Conservation (phyloP, 768 basidiomycete genomes). For the Auricularia sp. region DNA sequence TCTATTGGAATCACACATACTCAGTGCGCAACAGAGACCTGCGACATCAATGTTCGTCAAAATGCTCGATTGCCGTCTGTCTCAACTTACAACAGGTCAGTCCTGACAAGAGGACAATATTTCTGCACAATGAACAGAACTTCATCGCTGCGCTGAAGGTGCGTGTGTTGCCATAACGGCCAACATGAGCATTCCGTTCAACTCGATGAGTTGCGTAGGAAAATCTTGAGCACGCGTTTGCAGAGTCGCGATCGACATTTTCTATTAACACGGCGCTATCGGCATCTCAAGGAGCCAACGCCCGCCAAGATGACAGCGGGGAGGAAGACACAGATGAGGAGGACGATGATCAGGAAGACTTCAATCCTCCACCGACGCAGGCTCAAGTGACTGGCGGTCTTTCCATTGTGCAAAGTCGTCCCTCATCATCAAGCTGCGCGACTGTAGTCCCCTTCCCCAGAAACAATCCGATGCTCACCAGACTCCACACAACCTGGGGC, state of each 20-base stretch:
- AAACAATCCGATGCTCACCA: too few species aligned
- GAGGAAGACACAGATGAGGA: conserved; percentile 15
- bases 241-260: conserved; percentile 64
- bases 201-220: conserved; percentile 29
- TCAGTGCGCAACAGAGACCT: conserved; percentile 41
- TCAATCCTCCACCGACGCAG: too few species aligned
- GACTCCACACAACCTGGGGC: too few species aligned
- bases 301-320: conserved; percentile 10
- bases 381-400: too few species aligned
- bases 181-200: not conserved
- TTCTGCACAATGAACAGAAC: conserved; percentile 78
- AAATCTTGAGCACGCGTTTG: conserved; percentile 59
- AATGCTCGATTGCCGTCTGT: too few species aligned
- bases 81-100: not conserved
- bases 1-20: not conserved
- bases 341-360: conserved; percentile 8
- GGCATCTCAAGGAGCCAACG: not conserved
- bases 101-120: conserved; percentile 93
- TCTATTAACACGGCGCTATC: conserved; percentile 32
- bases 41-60: conserved; percentile 81
- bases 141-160: conserved; percentile 75
- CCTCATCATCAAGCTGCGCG: too few species aligned
- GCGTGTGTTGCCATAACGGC: conserved; percentile 4
- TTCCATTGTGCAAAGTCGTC: too few species aligned
- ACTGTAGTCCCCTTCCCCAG: too few species aligned